Conservation (phyloP, 2,329 filamentous ascomycete genomes). For the Cephalotrichum gorgonifer region DNA sequence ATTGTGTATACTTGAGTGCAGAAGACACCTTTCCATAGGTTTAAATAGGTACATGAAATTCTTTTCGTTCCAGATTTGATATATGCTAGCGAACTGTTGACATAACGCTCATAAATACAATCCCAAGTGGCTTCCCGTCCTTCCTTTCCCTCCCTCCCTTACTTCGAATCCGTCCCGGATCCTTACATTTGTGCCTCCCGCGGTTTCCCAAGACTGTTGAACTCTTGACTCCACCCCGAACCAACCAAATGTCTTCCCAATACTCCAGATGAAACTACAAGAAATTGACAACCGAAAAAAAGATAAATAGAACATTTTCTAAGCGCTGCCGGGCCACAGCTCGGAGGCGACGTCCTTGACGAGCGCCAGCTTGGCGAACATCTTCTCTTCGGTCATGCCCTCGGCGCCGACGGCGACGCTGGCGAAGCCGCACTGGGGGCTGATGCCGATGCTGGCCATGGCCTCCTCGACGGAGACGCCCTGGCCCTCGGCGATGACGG, state of each 20-base stretch:
- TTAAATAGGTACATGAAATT: too few species aligned
- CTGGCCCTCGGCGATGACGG: constrained; percentile 55
- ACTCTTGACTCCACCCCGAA: not conserved
- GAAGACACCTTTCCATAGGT: too few species aligned
- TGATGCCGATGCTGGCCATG: constrained; percentile 54
- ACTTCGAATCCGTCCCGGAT: too few species aligned
- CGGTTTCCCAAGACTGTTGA: not conserved
- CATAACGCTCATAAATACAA: not conserved
- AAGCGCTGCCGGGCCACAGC: constrained; percentile 37
- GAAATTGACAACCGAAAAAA: not conserved
- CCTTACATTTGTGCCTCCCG: too few species aligned
- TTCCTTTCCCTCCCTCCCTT: too few species aligned
- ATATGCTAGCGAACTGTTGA: not conserved
- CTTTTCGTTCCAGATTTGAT: not conserved
- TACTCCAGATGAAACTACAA: not conserved
- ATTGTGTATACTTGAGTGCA: too few species aligned
- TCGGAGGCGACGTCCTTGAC: constrained; percentile 56
- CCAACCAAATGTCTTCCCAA: not conserved
- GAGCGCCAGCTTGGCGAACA: constrained; percentile 60
- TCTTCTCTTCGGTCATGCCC: constrained; percentile 53
- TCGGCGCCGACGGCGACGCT: constrained; percentile 58
- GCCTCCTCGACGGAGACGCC: constrained; percentile 52
- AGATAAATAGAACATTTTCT: not conserved
- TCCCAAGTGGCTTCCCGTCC: too few species aligned
- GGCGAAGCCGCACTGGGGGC: constrained; percentile 61